Evolutionary conservation across 208 protist genomes (phyloP).

Genomic region (Wallacemonas sp.): DNA sequence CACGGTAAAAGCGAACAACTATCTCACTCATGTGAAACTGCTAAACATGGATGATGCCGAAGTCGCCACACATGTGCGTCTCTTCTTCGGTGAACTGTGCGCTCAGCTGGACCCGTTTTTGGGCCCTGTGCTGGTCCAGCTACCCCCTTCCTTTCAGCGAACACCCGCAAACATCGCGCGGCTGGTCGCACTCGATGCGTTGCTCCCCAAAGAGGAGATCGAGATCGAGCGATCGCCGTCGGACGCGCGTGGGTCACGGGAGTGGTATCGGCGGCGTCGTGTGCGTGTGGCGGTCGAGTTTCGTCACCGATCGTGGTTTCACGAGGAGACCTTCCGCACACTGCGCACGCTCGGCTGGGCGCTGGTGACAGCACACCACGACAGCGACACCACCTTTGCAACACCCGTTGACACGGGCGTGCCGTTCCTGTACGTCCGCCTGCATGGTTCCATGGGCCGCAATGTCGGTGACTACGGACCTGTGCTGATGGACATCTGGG

Average conservation of each 20-base stretch:
- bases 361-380: slow-evolving; percentile 64
- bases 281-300: slow-evolving; percentile 79
- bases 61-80: slow-evolving; percentile 33
- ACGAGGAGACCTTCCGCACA: slow-evolving; percentile 44
- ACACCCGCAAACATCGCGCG: slow-evolving; percentile 35
- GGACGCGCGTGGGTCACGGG: neutral
- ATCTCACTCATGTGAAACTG: slow-evolving; percentile 67
- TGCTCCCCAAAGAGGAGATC: slow-evolving; percentile 30
- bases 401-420: slow-evolving; percentile 56
- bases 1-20: slow-evolving; percentile 75
- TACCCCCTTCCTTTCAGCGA: slow-evolving; percentile 63
- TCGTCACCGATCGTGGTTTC: slow-evolving; percentile 56
- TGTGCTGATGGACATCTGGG: slow-evolving; percentile 46
- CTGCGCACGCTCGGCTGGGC: slow-evolving; percentile 55
- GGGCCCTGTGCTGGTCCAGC: slow-evolving; percentile 64
- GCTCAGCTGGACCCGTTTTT: slow-evolving; percentile 39
- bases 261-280: slow-evolving; percentile 4
- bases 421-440: slow-evolving; percentile 65
- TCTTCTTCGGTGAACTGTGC: slow-evolving; percentile 55
- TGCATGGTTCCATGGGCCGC: slow-evolving; percentile 53
- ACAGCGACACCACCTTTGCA: slow-evolving; percentile 44
- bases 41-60: slow-evolving; percentile 42
- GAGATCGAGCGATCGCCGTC: slow-evolving; percentile 1
- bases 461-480: slow-evolving; percentile 73
- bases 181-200: slow-evolving; percentile 27